Evolutionary conservation across 2,329 filamentous ascomycete species (phyloP).

Genomic region (Sporothrix luriei): DNA sequence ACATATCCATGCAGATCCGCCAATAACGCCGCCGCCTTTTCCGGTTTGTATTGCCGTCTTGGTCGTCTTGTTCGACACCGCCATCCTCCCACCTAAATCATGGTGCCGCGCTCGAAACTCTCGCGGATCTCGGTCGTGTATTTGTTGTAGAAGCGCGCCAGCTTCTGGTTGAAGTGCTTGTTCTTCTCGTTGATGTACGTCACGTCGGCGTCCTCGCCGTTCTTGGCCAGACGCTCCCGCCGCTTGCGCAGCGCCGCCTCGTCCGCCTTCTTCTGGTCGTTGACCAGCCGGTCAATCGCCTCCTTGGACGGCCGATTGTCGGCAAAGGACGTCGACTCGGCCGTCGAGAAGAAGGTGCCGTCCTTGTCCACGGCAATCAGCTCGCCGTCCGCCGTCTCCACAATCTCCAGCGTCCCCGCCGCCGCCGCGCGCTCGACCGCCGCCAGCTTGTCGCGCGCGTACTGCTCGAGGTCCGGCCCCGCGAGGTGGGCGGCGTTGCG

Average conservation of each 20-base stretch:
- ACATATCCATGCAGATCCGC: constrained; percentile 9
- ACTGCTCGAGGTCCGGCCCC: constrained; percentile 75
- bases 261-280: constrained; percentile 84
- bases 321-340: constrained; percentile 77
- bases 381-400: constrained; percentile 94
- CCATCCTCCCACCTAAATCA: constrained; percentile 63
- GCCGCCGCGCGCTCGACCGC: constrained; percentile 83
- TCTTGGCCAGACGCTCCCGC: constrained; percentile 73
- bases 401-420: constrained; percentile 83
- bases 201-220: constrained; percentile 85
- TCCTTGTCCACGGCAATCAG: constrained; percentile 91
- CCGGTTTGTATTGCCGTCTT: background rate
- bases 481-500: constrained; percentile 60
- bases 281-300: constrained; percentile 83
- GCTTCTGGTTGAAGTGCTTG: constrained; percentile 99
- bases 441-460: constrained; percentile 81
- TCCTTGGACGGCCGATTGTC: constrained; percentile 86
- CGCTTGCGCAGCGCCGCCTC: constrained; percentile 84
- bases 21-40: constrained; percentile 3
- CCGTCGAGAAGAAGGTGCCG: constrained; percentile 86
- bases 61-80: background rate
- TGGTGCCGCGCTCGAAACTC: constrained; percentile 95
- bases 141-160: constrained; percentile 95
- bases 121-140: constrained; percentile 97
- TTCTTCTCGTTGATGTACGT: constrained; percentile 99